Conservation (phyloP, 805 yeast genomes). For the Ogataea henricii region DNA sequence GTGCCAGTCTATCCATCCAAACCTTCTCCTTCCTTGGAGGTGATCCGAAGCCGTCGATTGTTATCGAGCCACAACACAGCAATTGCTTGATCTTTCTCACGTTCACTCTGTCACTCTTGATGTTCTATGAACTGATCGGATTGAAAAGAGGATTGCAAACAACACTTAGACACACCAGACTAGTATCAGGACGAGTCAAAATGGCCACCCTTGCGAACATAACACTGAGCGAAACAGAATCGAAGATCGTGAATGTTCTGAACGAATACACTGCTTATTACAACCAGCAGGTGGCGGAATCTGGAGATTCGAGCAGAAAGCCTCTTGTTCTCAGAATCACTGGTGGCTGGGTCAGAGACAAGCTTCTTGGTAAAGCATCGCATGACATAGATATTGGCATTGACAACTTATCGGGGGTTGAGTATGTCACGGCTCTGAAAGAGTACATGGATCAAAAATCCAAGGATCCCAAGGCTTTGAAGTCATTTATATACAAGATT, state of each 20-base stretch:
- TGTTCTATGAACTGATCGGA: background rate
- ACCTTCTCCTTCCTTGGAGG: too few species aligned
- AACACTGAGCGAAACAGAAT: slow-evolving; percentile 26
- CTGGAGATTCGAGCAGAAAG: slow-evolving; percentile 6
- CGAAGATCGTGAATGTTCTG: slow-evolving; percentile 26
- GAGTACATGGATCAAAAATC: slow-evolving; percentile 43
- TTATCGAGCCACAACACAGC: background rate
- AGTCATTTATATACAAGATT: slow-evolving; percentile 67
- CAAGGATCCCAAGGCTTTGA: slow-evolving; percentile 18
- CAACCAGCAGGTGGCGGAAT: slow-evolving; percentile 16
- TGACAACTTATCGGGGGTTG: slow-evolving; percentile 80
- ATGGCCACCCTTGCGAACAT: slow-evolving; percentile 19
- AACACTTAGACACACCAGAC: slow-evolving; percentile 1
- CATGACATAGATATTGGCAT: slow-evolving; percentile 93
- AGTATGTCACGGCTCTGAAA: slow-evolving; percentile 70
- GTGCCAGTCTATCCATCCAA: too few species aligned
- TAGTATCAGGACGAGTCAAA: background rate
- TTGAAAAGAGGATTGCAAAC: background rate
- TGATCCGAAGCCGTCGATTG: background rate
- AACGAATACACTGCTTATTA: slow-evolving; percentile 30
- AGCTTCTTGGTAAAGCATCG: slow-evolving; percentile 74
- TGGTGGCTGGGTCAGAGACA: slow-evolving; percentile 99
- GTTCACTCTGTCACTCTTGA: background rate
- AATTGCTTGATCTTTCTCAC: background rate
- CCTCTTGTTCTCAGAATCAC: slow-evolving; percentile 66